These are phyloP conservation scores for Rhododendron griersonianum DNA, from an alignment of 148 eudicot genomes.

Conservation along the genomic window DNA sequence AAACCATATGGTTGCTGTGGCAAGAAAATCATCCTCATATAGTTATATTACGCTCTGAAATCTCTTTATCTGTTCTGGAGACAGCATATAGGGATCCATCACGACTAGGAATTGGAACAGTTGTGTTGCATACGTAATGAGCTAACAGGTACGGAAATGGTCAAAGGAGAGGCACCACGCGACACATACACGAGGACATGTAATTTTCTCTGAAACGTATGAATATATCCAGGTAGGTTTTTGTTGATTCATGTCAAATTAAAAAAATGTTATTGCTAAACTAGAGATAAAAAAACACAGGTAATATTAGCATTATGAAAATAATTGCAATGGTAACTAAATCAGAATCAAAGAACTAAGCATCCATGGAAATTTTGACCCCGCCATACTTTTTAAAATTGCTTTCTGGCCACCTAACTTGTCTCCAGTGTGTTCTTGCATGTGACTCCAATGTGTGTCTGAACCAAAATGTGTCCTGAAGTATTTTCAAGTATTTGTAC, in stretches of 20 bases:
- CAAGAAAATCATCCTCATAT: too few relatives aligned
- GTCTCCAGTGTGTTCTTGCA: too few relatives aligned
- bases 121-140: neutral
- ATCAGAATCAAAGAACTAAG: neutral
- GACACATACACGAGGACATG: neutral
- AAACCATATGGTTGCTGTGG: too few relatives aligned
- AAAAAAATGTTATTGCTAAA: neutral
- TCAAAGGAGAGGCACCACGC: neutral
- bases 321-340: neutral
- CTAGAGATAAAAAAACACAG: neutral
- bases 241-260: neutral
- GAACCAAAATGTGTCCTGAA: too few relatives aligned
- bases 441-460: too few relatives aligned
- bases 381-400: too few relatives aligned
- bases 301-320: neutral
- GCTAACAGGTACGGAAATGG: neutral
- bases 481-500: too few relatives aligned
- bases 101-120: neutral
- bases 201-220: neutral
- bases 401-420: too few relatives aligned
- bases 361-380: too few relatives aligned
- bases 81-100: neutral
- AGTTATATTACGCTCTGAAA: too few relatives aligned
- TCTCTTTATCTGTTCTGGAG: too few relatives aligned
- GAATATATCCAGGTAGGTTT: neutral